A percentile compares a stretch with the other conserved stretches of the same genome.
These are phyloP conservation scores for Phytophthora megakarya DNA, from an alignment of 352 stramenopile species.

Conservation along the genomic window DNA sequence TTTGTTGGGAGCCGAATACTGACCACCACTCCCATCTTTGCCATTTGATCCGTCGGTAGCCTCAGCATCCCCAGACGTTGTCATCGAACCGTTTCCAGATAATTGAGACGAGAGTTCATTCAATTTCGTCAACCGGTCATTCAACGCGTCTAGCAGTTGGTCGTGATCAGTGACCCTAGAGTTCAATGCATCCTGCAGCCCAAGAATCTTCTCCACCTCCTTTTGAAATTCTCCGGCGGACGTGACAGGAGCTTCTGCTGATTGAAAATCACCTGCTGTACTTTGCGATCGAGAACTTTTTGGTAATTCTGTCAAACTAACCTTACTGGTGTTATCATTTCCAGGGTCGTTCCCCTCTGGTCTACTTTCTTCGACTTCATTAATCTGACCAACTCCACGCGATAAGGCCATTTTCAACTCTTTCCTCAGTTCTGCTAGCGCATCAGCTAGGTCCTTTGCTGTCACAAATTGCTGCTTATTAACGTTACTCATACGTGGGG, in stretches of 20 bases:
- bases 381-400: constrained; percentile 44
- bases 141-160: constrained; percentile 40
- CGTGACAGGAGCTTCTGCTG: constrained; percentile 43
- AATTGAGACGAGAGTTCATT: constrained; percentile 29
- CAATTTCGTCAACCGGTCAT: constrained; percentile 38
- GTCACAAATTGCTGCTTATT: constrained; percentile 41
- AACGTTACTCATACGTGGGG: constrained; percentile 18
- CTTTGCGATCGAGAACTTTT: constrained; percentile 2
- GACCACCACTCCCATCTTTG: constrained; percentile 1
- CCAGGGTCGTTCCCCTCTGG: not conserved
- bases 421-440: constrained; percentile 51
- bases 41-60: constrained; percentile 18
- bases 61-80: not conserved
- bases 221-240: constrained; percentile 48
- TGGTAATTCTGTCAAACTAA: not conserved
- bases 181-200: constrained; percentile 44
- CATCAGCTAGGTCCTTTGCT: constrained; percentile 47
- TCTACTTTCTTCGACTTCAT: constrained; percentile 5
- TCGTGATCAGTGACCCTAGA: constrained; percentile 45
- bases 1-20: not conserved
- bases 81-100: constrained; percentile 2
- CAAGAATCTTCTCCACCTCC: constrained; percentile 47
- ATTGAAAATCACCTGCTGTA: constrained; percentile 10
- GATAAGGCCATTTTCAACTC: constrained; percentile 53
- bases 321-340: not conserved